Evolutionary conservation across 78 protist genomes (phyloP), one percentile per base, ranked within the genome.

Genomic region (Polysphondylium violaceum): DNA sequence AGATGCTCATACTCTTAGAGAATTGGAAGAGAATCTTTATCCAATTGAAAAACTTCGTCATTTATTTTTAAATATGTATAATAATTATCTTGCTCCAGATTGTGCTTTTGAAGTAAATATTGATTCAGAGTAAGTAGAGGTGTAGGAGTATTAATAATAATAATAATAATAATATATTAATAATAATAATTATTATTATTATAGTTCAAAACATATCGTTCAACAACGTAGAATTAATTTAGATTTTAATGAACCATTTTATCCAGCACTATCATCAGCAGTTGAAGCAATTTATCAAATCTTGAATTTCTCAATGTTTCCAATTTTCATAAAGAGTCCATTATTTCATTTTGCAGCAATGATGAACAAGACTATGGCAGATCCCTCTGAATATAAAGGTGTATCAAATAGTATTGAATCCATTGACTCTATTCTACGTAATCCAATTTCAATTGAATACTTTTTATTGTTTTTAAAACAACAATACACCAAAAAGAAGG

Each of bases 381-480:
- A n/a, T n/a, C n/a, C n/a, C n/a, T n/a, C n/a, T n/a, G n/a, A 64
- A 4, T 41, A 17, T 25, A 58, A 63, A 59, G 79, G 91, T 27
- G 29, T 83, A 21, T 40, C 68, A 16, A 38, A 35, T 51, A 29
- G 60, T 47, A 40, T 69, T 0, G 27, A 58, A 7, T 38, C 58
- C 7, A 17, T 69, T 27, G 91, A 83, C 21, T 19, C 79, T 19
- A n/a, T 83, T 8, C 51, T 83, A 33, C 44, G 63, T 25, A 67
- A 69, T 58, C 91, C 91, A 51, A 69, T 83, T 41, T 50, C 78
- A 56, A 27, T 83, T 9, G 91, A 83, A 58, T 69, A 83, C 43
- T 83, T 83, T 47, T 40, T 83, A 23, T 31, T 83, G 17, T 83
- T 47, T 36, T 14, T 83, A 2, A 64, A 38, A 74, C 68, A 58